phyloP scores from a whole-genome alignment of 1,284 basidiomycete genomes.

The Hymenochaete sp. region DNA sequence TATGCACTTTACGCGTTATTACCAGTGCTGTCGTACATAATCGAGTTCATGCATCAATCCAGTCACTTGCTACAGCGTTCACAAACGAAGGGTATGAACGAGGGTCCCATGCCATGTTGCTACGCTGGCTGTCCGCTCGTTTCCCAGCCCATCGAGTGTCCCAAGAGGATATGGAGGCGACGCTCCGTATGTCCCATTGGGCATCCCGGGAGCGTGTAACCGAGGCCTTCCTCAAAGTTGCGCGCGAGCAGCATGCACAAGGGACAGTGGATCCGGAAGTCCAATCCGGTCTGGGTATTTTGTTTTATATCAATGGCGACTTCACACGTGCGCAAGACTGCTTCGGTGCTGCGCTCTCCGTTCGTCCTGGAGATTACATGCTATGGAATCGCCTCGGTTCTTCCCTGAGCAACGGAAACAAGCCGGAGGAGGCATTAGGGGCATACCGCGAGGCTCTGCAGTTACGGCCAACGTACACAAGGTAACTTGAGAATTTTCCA shows the following conservation, averaged over 20 bases:
- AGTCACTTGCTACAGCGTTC: conserved; percentile 94
- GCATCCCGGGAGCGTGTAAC: conserved; percentile 76
- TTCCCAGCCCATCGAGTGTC: conserved; percentile 60
- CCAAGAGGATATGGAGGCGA: conserved; percentile 47
- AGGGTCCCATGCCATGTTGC: conserved; percentile 80
- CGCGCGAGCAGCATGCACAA: conserved; percentile 65
- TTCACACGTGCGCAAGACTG: conserved; percentile 84
- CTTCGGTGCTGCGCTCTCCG: conserved; percentile 78
- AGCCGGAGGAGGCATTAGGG: conserved; percentile 91
- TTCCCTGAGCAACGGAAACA: conserved; percentile 89
- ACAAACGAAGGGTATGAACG: conserved; percentile 94
- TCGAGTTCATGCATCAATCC: not conserved
- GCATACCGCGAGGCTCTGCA: conserved; percentile 93
- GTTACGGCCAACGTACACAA: conserved; percentile 90
- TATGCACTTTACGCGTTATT: conserved; percentile 32
- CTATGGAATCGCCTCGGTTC: conserved; percentile 97
- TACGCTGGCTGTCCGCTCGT: conserved; percentile 76
- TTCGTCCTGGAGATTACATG: conserved; percentile 84
- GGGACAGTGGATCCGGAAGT: conserved; percentile 84
- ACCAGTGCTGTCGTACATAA: conserved; percentile 1
- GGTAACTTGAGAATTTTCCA: no score
- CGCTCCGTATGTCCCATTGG: conserved; percentile 71
- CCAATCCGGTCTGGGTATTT: conserved; percentile 86
- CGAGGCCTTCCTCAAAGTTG: conserved; percentile 79
- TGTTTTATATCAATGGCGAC: conserved; percentile 82